Evolutionary conservation across 1,284 basidiomycete genomes (phyloP), one percentile per base, ranked within the genome.

Genomic region (Puccinia hordei): DNA sequence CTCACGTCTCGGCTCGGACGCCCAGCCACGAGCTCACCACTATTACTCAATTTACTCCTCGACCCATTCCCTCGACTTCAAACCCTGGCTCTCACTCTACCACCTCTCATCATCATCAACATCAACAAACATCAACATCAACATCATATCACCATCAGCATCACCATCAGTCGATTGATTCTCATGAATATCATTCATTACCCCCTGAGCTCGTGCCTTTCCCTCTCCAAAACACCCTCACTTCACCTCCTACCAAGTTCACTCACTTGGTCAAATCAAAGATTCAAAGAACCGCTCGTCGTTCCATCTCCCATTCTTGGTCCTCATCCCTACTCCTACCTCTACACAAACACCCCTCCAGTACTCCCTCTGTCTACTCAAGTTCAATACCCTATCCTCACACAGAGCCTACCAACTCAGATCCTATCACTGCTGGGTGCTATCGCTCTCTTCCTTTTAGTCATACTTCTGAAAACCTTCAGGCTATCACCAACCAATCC

Each of bases 201-300:
- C 41, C 66, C 19, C 24, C 66, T 69, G 41, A 69, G 30, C 66
- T 51, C 4, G 15, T 49, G 12, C 35, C 66, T 44, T 69, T 69
- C 66, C 66, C 66, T 46, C 15, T n/a, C 22, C 66, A 69, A n/a
- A 22, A 51, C 33, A 15, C 51, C n/a, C 15, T 27, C 33, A 35
- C 27, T 27, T 53, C 49, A 13, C 46, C 68, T 13, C 44, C 44
- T 17, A 49, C 66, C 24, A 69, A 49, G 15, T 49, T 69, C 24
- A 30, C 66, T 1, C 10, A 33, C 17, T 49, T 49, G 12, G 66
- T 69, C 2, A 69, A 69, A 30, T 49, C 66, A 17, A 53, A 71
- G 51, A 71, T 71, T 24, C 68, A 71, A 71, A 53, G 22, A 46
- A 71, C 68, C 30, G 61, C 61, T 12, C 68, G 49, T 5, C 30